phyloP scores from a whole-genome alignment of 768 basidiomycete species.

The Hypholoma sublateritium region DNA sequence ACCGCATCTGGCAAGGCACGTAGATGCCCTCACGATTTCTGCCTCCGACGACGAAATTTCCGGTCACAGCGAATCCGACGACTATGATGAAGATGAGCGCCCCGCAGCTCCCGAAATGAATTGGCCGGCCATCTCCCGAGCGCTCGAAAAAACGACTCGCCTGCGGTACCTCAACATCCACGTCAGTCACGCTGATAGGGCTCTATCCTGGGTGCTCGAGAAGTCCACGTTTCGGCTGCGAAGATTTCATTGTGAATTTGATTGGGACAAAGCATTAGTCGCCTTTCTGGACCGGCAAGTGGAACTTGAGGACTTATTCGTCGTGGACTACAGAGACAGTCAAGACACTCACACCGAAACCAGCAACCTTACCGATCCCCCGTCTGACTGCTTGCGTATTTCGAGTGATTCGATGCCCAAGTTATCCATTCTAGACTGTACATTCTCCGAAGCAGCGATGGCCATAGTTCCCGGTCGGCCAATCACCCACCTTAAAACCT shows the following conservation, averaged over 20 bases:
- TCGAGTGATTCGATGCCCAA: slow-evolving; percentile 40
- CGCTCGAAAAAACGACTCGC: slow-evolving; percentile 44
- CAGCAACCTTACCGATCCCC: slow-evolving; percentile 3
- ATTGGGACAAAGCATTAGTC: slow-evolving; percentile 59
- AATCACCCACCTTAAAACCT: slow-evolving; percentile 64
- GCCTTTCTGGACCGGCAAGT: slow-evolving; percentile 50
- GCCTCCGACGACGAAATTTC: slow-evolving; percentile 32
- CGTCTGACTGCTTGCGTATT: slow-evolving; percentile 20
- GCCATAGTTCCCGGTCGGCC: slow-evolving; percentile 58
- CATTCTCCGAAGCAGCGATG: slow-evolving; percentile 63
- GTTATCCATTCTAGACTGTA: slow-evolving; percentile 60
- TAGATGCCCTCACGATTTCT: slow-evolving; percentile 54
- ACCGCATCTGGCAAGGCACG: slow-evolving; percentile 48
- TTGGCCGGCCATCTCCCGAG: slow-evolving; percentile 51
- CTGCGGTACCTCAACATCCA: slow-evolving; percentile 57
- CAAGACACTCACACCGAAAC: slow-evolving; percentile 21
- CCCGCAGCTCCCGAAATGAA: slow-evolving; percentile 32
- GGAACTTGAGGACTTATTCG: slow-evolving; percentile 48
- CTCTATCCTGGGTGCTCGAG: slow-evolving; percentile 41
- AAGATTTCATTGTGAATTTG: slow-evolving; percentile 63
- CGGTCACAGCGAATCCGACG: slow-evolving; percentile 28
- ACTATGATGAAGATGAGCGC: slow-evolving; percentile 20
- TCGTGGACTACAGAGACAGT: slow-evolving; percentile 42
- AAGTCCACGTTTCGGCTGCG: slow-evolving; percentile 53
- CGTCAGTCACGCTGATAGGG: slow-evolving; percentile 34